Evolutionary conservation across 495 filamentous ascomycete genomes (phyloP).

Genomic region (Paragyromitra xinjiangensis): DNA sequence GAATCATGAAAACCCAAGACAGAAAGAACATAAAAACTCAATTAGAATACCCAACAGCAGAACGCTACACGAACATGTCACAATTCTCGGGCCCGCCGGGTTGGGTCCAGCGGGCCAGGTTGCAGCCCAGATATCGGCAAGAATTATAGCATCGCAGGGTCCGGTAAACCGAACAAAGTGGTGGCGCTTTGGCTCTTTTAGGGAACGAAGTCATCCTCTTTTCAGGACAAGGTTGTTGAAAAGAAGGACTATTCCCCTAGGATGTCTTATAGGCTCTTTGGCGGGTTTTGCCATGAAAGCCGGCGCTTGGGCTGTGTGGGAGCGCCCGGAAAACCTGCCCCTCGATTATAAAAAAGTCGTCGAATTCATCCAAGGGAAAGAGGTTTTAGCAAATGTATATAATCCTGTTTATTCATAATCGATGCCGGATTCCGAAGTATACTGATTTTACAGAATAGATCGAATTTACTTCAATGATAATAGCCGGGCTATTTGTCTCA

Average conservation of each 20-base stretch:
- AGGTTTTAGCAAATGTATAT: slow-evolving; percentile 20
- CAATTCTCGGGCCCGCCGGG: slow-evolving; percentile 24
- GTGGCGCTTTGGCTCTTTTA: slow-evolving; percentile 2
- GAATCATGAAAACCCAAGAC: neutral
- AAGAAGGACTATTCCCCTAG: slow-evolving; percentile 28
- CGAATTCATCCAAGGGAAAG: slow-evolving; percentile 26
- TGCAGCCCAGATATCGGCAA: slow-evolving; percentile 25
- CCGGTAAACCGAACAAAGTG: neutral
- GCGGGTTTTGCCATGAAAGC: slow-evolving; percentile 30
- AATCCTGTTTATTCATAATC: neutral
- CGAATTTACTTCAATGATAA: slow-evolving; percentile 23
- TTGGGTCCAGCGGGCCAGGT: slow-evolving; percentile 5
- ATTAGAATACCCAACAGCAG: neutral
- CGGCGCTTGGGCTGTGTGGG: slow-evolving; percentile 35
- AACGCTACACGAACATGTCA: neutral
- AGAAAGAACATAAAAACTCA: neutral
- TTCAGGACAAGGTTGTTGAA: slow-evolving; percentile 33
- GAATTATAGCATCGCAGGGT: slow-evolving; percentile 23
- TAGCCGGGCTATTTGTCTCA: slow-evolving; percentile 32
- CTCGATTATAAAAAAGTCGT: slow-evolving; percentile 16
- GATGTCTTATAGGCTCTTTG: slow-evolving; percentile 31
- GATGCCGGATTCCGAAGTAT: neutral
- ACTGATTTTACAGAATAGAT: slow-evolving; percentile 24
- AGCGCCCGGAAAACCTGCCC: slow-evolving; percentile 22
- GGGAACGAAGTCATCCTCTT: slow-evolving; percentile 33